These are phyloP conservation scores for Carex myosuroides DNA, from an alignment of 176 grass and related monocot genomes.

Conservation along the genomic window DNA sequence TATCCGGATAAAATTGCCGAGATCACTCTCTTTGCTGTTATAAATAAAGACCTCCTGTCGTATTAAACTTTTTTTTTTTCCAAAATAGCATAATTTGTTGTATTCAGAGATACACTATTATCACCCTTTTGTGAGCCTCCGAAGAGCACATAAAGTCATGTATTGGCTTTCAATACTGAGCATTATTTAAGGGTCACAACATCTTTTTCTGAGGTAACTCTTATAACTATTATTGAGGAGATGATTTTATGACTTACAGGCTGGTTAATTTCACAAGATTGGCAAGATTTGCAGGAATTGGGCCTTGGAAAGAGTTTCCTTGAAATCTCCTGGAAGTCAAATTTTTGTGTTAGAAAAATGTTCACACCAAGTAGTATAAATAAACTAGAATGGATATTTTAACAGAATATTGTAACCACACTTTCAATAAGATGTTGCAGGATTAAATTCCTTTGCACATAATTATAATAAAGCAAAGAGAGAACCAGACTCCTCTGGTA, in stretches of 20 bases:
- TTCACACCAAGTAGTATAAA: not conserved
- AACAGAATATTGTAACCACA: not conserved
- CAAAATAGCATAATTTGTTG: not conserved
- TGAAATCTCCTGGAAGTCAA: conserved; percentile 55
- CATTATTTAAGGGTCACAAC: not conserved
- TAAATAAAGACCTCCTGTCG: not conserved
- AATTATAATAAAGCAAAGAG: not conserved
- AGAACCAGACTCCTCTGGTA: not conserved
- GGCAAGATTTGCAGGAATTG: conserved; percentile 54
- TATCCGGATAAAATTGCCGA: too few species aligned
- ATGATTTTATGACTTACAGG: conserved; percentile 49
- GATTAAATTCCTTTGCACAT: not conserved
- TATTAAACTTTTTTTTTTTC: not conserved
- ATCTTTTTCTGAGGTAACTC: not conserved
- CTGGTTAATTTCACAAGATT: conserved; percentile 43
- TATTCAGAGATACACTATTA: not conserved
- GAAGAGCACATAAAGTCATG: not conserved
- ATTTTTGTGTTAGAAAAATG: not conserved
- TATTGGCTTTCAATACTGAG: not conserved
- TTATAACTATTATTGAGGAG: conserved; percentile 7
- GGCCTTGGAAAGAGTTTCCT: conserved; percentile 81
- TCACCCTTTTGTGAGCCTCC: not conserved
- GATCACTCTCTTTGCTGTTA: too few species aligned
- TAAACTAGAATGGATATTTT: not conserved
- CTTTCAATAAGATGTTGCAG: not conserved